Evolutionary conservation across 768 basidiomycete genomes (phyloP).

Genomic region (Boletus barrowsii): DNA sequence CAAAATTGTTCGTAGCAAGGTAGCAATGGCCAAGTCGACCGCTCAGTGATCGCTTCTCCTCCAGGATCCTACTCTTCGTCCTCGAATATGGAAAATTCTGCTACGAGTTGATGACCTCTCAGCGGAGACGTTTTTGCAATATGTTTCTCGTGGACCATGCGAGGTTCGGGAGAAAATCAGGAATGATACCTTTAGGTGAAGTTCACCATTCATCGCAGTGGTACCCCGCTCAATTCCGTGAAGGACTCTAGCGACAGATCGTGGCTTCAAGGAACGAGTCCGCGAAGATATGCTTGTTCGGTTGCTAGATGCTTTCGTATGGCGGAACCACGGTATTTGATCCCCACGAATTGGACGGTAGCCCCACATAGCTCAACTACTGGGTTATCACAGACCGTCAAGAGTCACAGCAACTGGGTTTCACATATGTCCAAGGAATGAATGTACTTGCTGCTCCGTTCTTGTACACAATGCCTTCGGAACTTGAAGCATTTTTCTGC

Average conservation of each 20-base stretch:
- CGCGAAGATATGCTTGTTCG: slow-evolving; percentile 96
- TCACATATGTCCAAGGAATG: slow-evolving; percentile 99
- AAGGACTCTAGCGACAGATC: slow-evolving; percentile 90
- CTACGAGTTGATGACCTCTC: slow-evolving; percentile 77
- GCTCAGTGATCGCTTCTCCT: slow-evolving; percentile 2
- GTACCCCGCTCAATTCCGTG: not conserved
- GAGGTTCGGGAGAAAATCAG: slow-evolving; percentile 89
- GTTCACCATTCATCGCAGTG: not conserved
- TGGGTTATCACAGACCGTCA: slow-evolving; percentile 54
- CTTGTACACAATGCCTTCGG: slow-evolving; percentile 94
- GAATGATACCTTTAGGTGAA: slow-evolving; percentile 94
- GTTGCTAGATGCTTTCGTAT: slow-evolving; percentile 96
- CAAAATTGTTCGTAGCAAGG: slow-evolving; percentile 50
- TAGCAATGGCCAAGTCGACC: not conserved
- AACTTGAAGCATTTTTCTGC: slow-evolving; percentile 97
- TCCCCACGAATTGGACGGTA: not conserved
- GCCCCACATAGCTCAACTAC: not conserved
- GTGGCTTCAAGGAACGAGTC: slow-evolving; percentile 96
- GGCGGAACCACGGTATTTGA: slow-evolving; percentile 78
- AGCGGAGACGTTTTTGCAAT: slow-evolving; percentile 70
- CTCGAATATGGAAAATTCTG: slow-evolving; percentile 93
- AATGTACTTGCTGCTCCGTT: slow-evolving; percentile 98
- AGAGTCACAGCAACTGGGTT: slow-evolving; percentile 75
- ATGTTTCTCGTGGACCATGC: slow-evolving; percentile 81
- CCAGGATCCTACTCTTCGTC: slow-evolving; percentile 81